phyloP scores from a whole-genome alignment of 495 filamentous ascomycete genomes.

The Podospora bellae-mahoneyi region DNA sequence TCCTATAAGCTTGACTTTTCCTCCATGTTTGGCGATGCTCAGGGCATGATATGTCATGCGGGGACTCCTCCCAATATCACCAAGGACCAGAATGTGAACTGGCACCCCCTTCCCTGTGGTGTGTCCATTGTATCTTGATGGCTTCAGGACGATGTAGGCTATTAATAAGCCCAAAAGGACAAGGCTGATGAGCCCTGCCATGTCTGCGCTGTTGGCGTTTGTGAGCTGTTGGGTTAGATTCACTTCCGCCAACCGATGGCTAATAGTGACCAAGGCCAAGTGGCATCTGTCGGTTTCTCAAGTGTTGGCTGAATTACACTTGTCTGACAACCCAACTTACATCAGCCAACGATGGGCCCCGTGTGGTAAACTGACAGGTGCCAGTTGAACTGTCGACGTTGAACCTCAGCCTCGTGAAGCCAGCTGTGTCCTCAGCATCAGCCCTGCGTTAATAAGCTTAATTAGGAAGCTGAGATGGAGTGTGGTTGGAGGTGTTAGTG shows the following conservation, averaged over 20 bases:
- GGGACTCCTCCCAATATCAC: slow-evolving; percentile 92
- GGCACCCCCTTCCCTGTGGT: slow-evolving; percentile 31
- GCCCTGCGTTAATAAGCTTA: slow-evolving; percentile 16
- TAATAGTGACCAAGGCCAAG: background rate
- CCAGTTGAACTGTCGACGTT: background rate
- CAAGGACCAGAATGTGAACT: slow-evolving; percentile 89
- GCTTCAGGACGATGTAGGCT: background rate
- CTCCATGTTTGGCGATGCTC: slow-evolving; percentile 82
- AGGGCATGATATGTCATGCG: slow-evolving; percentile 99
- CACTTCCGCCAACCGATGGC: background rate
- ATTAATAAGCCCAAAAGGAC: background rate
- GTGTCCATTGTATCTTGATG: background rate
- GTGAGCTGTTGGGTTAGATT: background rate
- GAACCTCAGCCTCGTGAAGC: slow-evolving; percentile 12
- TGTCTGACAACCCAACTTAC: background rate
- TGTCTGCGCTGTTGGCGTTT: background rate
- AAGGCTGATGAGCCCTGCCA: slow-evolving; percentile 1
- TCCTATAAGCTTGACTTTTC: slow-evolving; percentile 78
- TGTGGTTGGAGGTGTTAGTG: slow-evolving; percentile 23
- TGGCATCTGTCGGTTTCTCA: background rate
- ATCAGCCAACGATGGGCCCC: background rate
- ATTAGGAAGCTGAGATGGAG: slow-evolving; percentile 2
- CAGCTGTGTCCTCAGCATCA: slow-evolving; percentile 6
- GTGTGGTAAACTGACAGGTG: background rate
- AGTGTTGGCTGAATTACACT: background rate